Evolutionary conservation across 805 yeast genomes (phyloP), one percentile per base, ranked within the genome.

Genomic region (Kuraishia piskuri): DNA sequence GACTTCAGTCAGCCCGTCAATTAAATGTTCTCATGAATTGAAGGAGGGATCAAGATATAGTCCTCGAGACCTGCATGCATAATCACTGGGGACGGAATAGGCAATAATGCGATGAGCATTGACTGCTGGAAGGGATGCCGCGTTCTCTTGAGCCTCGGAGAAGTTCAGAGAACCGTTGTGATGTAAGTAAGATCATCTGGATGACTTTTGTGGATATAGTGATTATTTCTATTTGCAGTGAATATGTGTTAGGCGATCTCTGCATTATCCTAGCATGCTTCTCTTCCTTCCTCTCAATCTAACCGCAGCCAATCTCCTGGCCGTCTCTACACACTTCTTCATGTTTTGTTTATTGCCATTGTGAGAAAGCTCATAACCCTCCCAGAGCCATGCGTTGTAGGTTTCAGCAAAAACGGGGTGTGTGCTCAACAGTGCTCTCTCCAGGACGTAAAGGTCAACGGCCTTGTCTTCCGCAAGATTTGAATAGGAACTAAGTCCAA

Each of bases 361-460:
- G 54, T 75, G 78, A 0, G 69, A 71, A 21, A 61, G 57, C 45
- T 69, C 68, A 61, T 88, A 90, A 0, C 96, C 97, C 53, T 82
- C 77, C 56, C 91, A 68, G 5, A 90, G 61, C 90, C 92, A 84
- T 46, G 69, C 66, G 60, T 80, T 84, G 65, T 90, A 90, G 47
- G 66, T 61, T 1, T 75, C 77, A 1, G 96, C 76, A 61, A 78
- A 79, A 5, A 76, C 75, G 0, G 98, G 92, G 68, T 94, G 99
- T 1, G 99, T 94, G 59, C 96, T 88, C 26, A 82, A 70, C 20
- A 94, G 78, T 0, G 99, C 98, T 61, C 98, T 74, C 68, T 94
- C 99, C 56, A 94, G 69, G 10, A 94, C 98, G 61, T 94, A 94
- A 55, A 94, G 68, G 67, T 94, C 99, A n/a, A 94, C 99, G 2